phyloP scores from a whole-genome alignment of 202 grass and related monocot species.

The Saccharum hybrid region DNA sequence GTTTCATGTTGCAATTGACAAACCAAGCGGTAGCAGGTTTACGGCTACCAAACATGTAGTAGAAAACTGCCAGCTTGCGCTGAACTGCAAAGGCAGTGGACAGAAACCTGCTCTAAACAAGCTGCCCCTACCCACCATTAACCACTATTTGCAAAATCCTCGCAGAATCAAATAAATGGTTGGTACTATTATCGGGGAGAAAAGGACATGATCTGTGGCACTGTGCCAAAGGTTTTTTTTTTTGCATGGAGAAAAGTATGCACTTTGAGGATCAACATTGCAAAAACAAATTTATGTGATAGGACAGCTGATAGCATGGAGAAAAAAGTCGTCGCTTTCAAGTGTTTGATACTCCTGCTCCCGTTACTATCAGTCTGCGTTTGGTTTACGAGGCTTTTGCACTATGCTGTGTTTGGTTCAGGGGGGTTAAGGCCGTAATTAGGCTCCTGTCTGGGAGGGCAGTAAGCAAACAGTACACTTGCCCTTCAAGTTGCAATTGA shows the following conservation, averaged over 20 bases:
- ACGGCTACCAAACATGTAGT: slow-evolving; percentile 10
- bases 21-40: slow-evolving; percentile 24
- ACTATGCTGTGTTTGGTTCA: neutral
- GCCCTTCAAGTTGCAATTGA: too few species aligned
- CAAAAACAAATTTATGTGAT: slow-evolving; percentile 8
- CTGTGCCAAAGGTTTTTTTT: neutral
- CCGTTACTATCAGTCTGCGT: neutral
- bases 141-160: slow-evolving; percentile 6
- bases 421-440: neutral
- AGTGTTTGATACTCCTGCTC: neutral
- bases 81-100: slow-evolving; percentile 35
- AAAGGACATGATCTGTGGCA: neutral
- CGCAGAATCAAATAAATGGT: neutral
- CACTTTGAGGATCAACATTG: neutral
- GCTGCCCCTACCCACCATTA: slow-evolving; percentile 25
- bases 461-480: too few species aligned
- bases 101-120: slow-evolving; percentile 9
- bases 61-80: slow-evolving; percentile 23
- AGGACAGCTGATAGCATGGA: slow-evolving; percentile 21
- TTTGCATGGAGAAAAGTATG: neutral
- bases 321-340: slow-evolving; percentile 12
- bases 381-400: slow-evolving; percentile 3
- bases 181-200: neutral
- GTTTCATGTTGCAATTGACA: slow-evolving; percentile 1
- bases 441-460: too few species aligned